Percentiles rank a stretch among this genome's conserved stretches.
phyloP scores from a whole-genome alignment of 139 green algal species.

The Tetradesmus obliquus region DNA sequence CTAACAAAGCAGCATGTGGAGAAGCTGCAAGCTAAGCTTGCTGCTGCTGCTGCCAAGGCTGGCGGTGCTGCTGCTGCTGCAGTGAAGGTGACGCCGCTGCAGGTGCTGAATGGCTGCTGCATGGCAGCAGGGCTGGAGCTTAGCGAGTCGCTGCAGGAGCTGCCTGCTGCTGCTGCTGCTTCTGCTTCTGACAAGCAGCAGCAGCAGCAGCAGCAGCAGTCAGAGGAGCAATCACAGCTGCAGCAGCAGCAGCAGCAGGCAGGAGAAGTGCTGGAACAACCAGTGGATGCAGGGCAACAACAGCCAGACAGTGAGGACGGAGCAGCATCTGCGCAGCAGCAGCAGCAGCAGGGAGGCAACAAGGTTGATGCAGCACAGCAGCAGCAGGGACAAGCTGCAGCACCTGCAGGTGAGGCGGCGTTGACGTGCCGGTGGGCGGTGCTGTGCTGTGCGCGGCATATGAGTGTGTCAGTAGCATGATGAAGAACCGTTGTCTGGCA shows the following conservation, averaged over 20 bases:
- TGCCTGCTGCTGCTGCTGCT: neutral
- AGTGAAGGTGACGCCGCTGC: neutral
- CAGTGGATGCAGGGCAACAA: neutral
- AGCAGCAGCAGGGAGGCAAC: neutral
- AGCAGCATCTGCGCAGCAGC: neutral
- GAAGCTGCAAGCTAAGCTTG: conserved; percentile 25
- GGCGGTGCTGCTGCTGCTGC: neutral
- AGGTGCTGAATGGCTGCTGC: neutral
- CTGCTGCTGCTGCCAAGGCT: neutral
- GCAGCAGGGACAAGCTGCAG: neutral
- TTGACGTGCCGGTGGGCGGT: neutral
- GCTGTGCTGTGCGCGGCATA: too few relatives aligned
- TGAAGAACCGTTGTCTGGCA: too few relatives aligned
- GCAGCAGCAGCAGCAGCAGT: neutral
- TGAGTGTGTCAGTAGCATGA: too few relatives aligned
- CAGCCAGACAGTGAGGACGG: neutral
- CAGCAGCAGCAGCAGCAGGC: too few relatives aligned
- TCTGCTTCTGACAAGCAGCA: neutral
- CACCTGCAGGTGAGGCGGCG: neutral
- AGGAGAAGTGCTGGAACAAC: neutral
- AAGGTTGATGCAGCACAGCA: neutral
- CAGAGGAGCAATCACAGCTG: neutral
- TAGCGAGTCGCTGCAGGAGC: neutral
- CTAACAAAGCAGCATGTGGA: neutral
- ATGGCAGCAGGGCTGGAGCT: neutral